Conservation (phyloP, 179 eudicot genomes). For the Spergularia azorica region DNA sequence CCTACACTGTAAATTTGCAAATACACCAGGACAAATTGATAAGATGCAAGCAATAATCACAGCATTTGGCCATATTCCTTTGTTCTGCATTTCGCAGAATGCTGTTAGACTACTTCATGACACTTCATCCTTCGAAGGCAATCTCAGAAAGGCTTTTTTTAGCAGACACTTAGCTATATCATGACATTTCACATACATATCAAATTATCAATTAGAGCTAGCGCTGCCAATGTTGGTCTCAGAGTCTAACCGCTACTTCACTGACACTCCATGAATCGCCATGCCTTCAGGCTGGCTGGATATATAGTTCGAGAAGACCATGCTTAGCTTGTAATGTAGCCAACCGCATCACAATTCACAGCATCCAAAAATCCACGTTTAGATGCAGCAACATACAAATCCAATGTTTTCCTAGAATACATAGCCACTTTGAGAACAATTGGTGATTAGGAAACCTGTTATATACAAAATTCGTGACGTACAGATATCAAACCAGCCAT, state of each 20-base stretch:
- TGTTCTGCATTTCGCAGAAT: constrained; percentile 52
- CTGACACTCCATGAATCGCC: constrained; percentile 54
- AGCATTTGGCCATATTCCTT: constrained; percentile 49
- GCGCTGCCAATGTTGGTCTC: constrained; percentile 60
- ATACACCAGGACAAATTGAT: constrained; percentile 52
- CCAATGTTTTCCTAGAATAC: constrained; percentile 42
- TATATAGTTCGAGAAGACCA: constrained; percentile 50
- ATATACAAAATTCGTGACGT: no score
- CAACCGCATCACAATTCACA: constrained; percentile 56
- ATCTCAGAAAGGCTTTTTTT: constrained; percentile 38
- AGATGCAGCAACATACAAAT: constrained; percentile 33
- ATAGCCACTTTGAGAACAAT: constrained; percentile 47
- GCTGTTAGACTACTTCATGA: constrained; percentile 51
- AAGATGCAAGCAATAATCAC: constrained; percentile 59
- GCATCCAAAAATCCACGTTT: constrained; percentile 40
- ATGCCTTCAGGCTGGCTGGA: constrained; percentile 45
- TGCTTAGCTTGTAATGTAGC: constrained; percentile 66
- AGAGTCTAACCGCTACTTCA: constrained; percentile 46
- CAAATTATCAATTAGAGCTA: no score
- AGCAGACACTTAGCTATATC: constrained; percentile 52
- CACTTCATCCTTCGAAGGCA: constrained; percentile 50
- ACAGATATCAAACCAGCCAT: no score
- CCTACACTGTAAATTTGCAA: constrained; percentile 53
- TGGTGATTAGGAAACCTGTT: constrained; percentile 19
- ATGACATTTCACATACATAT: constrained; percentile 70